A percentile compares a stretch with the other conserved stretches of the same genome.
Evolutionary conservation across 352 stramenopile species (phyloP).

Genomic region (Phytophthora pini): DNA sequence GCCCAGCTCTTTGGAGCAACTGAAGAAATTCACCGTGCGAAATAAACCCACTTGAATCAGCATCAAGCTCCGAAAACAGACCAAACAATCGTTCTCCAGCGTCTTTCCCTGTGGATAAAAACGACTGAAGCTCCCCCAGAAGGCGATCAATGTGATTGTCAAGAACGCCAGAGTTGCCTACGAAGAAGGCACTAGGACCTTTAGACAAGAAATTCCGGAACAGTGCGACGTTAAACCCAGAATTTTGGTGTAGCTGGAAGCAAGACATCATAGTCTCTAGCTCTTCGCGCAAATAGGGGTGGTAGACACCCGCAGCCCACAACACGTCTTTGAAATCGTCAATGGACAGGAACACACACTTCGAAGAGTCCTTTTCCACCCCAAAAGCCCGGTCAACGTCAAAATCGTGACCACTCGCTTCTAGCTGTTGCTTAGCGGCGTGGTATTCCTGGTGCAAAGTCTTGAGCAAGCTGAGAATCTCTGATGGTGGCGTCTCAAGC

Average conservation of each 20-base stretch:
- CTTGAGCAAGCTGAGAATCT: conserved; percentile 62
- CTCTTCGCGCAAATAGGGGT: conserved; percentile 77
- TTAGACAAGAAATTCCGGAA: conserved; percentile 64
- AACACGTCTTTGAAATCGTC: conserved; percentile 80
- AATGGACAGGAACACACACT: conserved; percentile 48
- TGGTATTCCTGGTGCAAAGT: conserved; percentile 53
- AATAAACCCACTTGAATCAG: conserved; percentile 59
- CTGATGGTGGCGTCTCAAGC: conserved; percentile 38
- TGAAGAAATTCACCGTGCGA: conserved; percentile 70
- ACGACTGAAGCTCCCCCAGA: conserved; percentile 61
- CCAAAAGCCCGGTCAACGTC: conserved; percentile 58
- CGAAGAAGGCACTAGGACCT: conserved; percentile 57
- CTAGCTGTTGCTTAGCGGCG: conserved; percentile 25
- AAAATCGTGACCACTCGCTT: conserved; percentile 41
- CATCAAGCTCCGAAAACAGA: conserved; percentile 67
- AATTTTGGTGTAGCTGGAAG: conserved; percentile 50
- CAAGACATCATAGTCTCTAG: conserved; percentile 64
- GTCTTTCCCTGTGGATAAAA: conserved; percentile 65
- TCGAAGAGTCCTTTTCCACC: conserved; percentile 43
- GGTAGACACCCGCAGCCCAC: conserved; percentile 63
- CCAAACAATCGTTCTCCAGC: conserved; percentile 47
- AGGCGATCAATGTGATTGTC: conserved; percentile 66
- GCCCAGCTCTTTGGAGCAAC: conserved; percentile 66
- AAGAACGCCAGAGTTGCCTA: conserved; percentile 43
- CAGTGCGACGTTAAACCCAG: conserved; percentile 56